A percentile compares a stretch with the other conserved stretches of the same genome.
Evolutionary conservation across 2,329 filamentous ascomycete species (phyloP).

Genomic region (Talaromyces sp.): DNA sequence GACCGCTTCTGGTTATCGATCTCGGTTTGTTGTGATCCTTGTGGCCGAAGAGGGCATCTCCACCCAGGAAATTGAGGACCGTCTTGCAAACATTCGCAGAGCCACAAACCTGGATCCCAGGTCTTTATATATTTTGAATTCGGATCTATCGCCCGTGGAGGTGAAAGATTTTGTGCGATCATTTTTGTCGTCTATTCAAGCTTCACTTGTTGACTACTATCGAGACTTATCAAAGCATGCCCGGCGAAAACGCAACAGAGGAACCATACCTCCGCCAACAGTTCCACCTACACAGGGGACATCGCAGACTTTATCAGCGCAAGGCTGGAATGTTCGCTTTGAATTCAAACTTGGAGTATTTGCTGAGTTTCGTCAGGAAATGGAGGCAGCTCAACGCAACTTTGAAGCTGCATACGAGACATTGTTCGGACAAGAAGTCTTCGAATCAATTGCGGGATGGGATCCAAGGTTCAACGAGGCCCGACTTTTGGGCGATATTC

Average conservation of each 20-base stretch:
- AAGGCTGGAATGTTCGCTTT: slow-evolving; percentile 90
- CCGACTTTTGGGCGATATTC: slow-evolving; percentile 75
- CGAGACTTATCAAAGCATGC: slow-evolving; percentile 88
- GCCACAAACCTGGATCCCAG: slow-evolving; percentile 77
- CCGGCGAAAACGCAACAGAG: slow-evolving; percentile 78
- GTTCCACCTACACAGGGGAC: slow-evolving; percentile 77
- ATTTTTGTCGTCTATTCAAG: slow-evolving; percentile 67
- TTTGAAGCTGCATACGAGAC: slow-evolving; percentile 84
- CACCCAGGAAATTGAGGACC: slow-evolving; percentile 62
- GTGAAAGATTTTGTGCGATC: slow-evolving; percentile 67
- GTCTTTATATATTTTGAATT: slow-evolving; percentile 77
- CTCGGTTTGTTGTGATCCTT: slow-evolving; percentile 70
- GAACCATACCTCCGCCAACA: slow-evolving; percentile 72
- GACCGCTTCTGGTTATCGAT: slow-evolving; percentile 59
- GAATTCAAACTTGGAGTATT: slow-evolving; percentile 90
- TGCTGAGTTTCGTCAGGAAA: slow-evolving; percentile 88
- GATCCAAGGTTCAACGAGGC: slow-evolving; percentile 86
- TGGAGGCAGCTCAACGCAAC: slow-evolving; percentile 77
- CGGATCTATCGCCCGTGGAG: slow-evolving; percentile 65
- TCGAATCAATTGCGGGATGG: slow-evolving; percentile 87
- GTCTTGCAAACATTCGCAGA: slow-evolving; percentile 71
- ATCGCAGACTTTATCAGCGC: slow-evolving; percentile 75
- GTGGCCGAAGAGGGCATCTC: slow-evolving; percentile 66
- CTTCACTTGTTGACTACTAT: slow-evolving; percentile 80
- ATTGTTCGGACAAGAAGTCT: slow-evolving; percentile 73